Evolutionary conservation across 306 rosid species (phyloP).

Genomic region (Gastrolobium bilobum): DNA sequence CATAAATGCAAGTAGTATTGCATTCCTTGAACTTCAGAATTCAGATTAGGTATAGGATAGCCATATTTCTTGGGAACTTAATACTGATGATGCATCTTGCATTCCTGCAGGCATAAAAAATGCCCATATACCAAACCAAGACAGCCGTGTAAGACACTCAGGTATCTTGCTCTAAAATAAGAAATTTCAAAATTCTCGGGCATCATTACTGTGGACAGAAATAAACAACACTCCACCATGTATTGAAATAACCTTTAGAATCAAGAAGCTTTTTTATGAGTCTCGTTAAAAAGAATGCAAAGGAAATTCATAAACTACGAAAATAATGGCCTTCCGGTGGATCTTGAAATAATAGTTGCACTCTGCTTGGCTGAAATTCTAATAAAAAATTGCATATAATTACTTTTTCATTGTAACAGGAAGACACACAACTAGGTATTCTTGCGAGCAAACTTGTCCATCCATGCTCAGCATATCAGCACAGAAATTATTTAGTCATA

Average conservation of each 20-base stretch:
- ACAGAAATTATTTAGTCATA: conserved; percentile 24
- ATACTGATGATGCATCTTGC: conserved; percentile 26
- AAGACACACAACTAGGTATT: conserved; percentile 29
- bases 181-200: background rate
- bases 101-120: conserved; percentile 20
- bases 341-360: conserved; percentile 24
- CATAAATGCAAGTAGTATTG: background rate
- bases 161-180: background rate
- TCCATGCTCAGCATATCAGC: conserved; percentile 27
- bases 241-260: conserved; percentile 25
- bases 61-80: conserved; percentile 3
- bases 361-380: background rate
- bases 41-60: conserved; percentile 4
- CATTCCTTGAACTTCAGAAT: conserved; percentile 30
- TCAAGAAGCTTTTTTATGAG: background rate
- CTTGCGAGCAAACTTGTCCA: background rate
- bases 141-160: conserved; percentile 13
- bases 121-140: background rate
- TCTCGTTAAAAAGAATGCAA: conserved; percentile 8
- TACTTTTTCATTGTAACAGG: conserved; percentile 14
- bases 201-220: conserved; percentile 3
- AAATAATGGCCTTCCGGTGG: conserved; percentile 13
- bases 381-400: conserved; percentile 8
- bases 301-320: background rate
- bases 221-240: conserved; percentile 21